Base-by-base conservation (phyloP, 345 rosid genomes). In the Eucalyptus shirleyi region DNA sequence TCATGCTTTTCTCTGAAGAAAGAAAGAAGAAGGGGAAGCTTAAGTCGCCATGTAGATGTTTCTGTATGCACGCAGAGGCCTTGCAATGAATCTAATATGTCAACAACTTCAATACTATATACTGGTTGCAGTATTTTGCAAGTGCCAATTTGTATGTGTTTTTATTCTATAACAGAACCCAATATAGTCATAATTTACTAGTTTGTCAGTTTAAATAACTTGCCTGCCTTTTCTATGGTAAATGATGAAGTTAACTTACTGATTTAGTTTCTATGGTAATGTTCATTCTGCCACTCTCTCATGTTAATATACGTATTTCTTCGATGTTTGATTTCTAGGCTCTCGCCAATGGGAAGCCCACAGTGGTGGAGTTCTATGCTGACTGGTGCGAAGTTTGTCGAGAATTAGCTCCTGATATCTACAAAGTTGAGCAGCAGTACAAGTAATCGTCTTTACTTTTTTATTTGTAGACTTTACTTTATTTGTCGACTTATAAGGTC, bases 321-420 rank as follows among this genome's bases (percentile, higher is more conserved):
- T 37, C 3, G 4, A 77, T 19, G 83, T 77, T 37, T 77, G 45
- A 77, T 77, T 45, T 45, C 83, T 90, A 97, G 99, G 99, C 99
- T 86, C 94, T 98, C 32, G 90, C 97, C 77, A 98, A 98, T 92
- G 99, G 99, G 92, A 98, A 94, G 94, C 98, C 99, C 4, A 98
- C 99, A 2, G 99, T 97, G 32, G 96, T 98, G 62, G 99, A 98
- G 93, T 98, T 98, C 90, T 98, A 97, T 87, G 99, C 99, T 28
- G 98, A 98, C 92, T 98, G 99, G 99, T 97, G 99, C 87, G 98
- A 98, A 92, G 99, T 97, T 87, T 98, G 99, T 87, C 91, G 98
- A 72, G 99, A 98, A 92, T 90, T 98, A 88, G 99, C 99, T 23
- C 99, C 99, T 30, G 99, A 95, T 93, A 93, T 98, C 49, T 98